Conservation (phyloP, 2,329 filamentous ascomycete genomes). For the Fusarium graminum region DNA sequence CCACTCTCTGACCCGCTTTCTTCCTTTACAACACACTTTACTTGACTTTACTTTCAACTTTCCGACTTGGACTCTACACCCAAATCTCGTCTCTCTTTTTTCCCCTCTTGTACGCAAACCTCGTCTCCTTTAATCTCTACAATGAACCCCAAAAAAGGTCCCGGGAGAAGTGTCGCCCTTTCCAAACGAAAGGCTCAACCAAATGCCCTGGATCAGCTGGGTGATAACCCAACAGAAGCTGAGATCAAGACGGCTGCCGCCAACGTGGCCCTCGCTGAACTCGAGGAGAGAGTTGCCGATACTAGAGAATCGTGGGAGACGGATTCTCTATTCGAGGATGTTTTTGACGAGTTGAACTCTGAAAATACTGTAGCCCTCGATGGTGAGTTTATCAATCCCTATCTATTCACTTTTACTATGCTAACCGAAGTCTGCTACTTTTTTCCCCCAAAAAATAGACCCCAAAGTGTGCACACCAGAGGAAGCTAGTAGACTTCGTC, state of each 20-base stretch:
- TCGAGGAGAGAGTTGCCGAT: constrained; percentile 66
- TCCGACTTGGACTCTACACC: background rate
- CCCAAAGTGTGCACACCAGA: constrained; percentile 73
- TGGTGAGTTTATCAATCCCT: constrained; percentile 56
- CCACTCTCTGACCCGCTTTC: constrained; percentile 42
- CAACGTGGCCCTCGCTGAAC: constrained; percentile 57
- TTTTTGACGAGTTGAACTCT: constrained; percentile 69
- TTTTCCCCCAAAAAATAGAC: constrained; percentile 47
- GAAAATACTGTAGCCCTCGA: constrained; percentile 61
- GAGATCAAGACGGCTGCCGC: constrained; percentile 55
- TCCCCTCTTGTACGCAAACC: background rate
- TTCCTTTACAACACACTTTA: constrained; percentile 29
- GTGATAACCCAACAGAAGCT: constrained; percentile 53
- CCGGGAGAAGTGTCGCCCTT: constrained; percentile 51
- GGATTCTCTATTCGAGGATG: constrained; percentile 73
- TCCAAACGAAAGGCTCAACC: constrained; percentile 53
- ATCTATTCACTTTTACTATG: constrained; percentile 10
- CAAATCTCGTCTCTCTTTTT: constrained; percentile 3
- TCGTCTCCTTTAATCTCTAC: constrained; percentile 1
- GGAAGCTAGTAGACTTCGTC: constrained; percentile 76
- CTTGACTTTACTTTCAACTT: background rate
- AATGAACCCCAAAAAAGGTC: constrained; percentile 52
- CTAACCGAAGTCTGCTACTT: constrained; percentile 4
- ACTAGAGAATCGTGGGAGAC: constrained; percentile 71
- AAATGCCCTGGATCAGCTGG: constrained; percentile 54